Evolutionary conservation across 140 eudicot genomes (phyloP), one percentile per base, ranked within the genome.

Genomic region (Senecio squalidus): DNA sequence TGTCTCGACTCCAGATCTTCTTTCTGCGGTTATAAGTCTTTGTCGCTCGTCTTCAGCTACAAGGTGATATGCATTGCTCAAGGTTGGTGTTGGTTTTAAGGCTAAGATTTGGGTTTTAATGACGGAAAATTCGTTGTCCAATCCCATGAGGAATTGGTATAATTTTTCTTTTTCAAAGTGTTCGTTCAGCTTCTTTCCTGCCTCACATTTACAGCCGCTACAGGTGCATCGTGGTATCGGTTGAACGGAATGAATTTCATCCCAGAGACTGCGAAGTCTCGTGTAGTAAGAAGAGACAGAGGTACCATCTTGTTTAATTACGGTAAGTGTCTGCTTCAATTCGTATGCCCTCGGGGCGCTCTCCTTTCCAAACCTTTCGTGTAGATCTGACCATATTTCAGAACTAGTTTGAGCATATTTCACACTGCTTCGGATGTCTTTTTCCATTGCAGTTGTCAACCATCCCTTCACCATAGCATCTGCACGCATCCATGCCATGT

Each of bases 401-500:
- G 34, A 29, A 29, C 34, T 29, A 6, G 34, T 29, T 29, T 2
- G 34, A 29, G 34, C 34, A 29, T 29, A 29, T 29, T 29, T 29
- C 34, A 2, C 34, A 29, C 34, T 50, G 11, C 34, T 25, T 25
- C 18, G 2, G 20, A 50, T 50, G 6, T 50, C 57, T 25, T 50
- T 50, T 18, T 50, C 57, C 57, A 50, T 50, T 50, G 36, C 57
- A 7, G 57, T 50, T 11, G 18, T 25, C 34, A 50, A 50, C 57
- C 57, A 50, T 10, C 34, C 36, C 9, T 51, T 24, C 57, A 51
- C 57, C 57, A 51, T 24, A 11, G 57, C 36, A 25, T 51, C 57
- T 11, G 20, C 57, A 4, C 57, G 57, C 57, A 51, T 51, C 57
- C 57, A 51, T 23, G 34, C 34, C 57, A 51, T 51, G 33, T 51